Base-by-base conservation (phyloP, 352 stramenopile genomes). In the Phytophthora gonapodyides region DNA sequence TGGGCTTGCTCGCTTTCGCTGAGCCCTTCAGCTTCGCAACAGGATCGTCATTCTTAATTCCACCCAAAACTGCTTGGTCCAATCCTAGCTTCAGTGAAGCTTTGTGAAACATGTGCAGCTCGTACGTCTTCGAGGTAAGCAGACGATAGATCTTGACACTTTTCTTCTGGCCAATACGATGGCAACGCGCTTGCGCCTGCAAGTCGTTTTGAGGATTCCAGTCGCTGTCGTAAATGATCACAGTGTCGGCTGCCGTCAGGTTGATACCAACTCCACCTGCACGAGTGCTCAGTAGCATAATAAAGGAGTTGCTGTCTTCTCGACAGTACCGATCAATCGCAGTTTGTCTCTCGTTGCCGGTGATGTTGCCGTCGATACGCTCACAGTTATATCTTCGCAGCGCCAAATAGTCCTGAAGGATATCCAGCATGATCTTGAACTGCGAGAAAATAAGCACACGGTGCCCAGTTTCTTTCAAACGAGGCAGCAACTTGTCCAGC, bases 391-490 rank as follows among this genome's bases (percentile, higher is more conserved):
- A 98, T 31, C 80, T 63, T 17, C 96, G 88, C 31, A 93, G 64
- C 9, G 82, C 67, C 16, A 99, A 69, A 73, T 99, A 99, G 58
- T 99, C 98, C 70, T 99, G 96, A 17, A 99, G 67, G 38, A 99
- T 98, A 72, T 99, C 96, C 46, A 99, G 82, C 97, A 99, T 99
- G 42, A 98, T 98, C 73, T 98, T 98, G 74, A 98, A 97, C 77
- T 99, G 98, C 6, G 92, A 99, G 72, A 99, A 99, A 16, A 99
- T 93, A 9, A 99, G 73, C 24, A 99, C 93, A 15, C 96, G 87
- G 61, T 99, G 97, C 3, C 96, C 96, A 42, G 98, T 96, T 57
- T 90, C 83, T 65, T 98, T 92, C 11, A 99, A 74, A 5, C 94
- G 88, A 10, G 97, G 97, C 5, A 99, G 82, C 8, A 99, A 75